Evolutionary conservation across 441 rosid species (phyloP).

Genomic region (Syzygium malaccense): DNA sequence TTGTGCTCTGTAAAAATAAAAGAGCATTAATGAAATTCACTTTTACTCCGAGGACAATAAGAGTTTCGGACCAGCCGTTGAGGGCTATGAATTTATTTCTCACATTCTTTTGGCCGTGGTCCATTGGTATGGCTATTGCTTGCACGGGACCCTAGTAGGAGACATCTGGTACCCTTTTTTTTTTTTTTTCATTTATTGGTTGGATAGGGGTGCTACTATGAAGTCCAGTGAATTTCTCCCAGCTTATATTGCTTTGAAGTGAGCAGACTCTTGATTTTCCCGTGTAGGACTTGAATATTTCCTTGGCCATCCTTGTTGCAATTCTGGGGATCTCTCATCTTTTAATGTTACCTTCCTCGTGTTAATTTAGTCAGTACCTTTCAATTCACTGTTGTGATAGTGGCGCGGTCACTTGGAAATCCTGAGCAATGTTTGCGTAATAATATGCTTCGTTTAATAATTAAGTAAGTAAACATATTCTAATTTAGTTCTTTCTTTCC

Average conservation of each 20-base stretch:
- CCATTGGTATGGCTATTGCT: background rate
- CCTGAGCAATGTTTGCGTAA: background rate
- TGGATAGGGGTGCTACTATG: background rate
- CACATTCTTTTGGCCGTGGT: background rate
- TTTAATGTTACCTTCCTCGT: background rate
- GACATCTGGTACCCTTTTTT: background rate
- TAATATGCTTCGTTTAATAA: background rate
- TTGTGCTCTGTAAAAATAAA: background rate
- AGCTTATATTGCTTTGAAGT: background rate
- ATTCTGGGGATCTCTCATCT: background rate
- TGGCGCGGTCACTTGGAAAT: background rate
- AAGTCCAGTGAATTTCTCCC: background rate
- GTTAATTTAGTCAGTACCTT: background rate
- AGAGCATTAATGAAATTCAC: background rate
- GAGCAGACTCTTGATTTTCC: background rate
- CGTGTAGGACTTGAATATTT: background rate
- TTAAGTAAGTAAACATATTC: background rate
- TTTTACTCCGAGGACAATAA: background rate
- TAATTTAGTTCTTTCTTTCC: background rate
- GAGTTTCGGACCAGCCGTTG: background rate
- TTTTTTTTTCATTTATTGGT: background rate
- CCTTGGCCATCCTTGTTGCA: background rate
- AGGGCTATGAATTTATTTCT: background rate
- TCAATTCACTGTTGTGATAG: background rate
- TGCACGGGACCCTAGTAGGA: background rate